Base-by-base conservation (phyloP, 2,329 filamentous ascomycete species). In the Ilyonectria sp. region DNA sequence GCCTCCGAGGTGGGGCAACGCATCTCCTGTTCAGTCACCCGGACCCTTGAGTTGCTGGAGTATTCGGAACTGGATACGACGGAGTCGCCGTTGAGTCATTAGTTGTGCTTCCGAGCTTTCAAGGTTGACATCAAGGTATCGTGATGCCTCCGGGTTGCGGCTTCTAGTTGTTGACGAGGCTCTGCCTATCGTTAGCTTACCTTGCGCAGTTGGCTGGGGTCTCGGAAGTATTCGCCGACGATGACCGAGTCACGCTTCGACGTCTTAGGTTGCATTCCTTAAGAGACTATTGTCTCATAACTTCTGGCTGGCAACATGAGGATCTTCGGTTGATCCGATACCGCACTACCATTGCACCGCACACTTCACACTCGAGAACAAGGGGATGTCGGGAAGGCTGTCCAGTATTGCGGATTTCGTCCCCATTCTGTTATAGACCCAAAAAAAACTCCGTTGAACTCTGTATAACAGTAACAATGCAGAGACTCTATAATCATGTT, bases 21-120 rank as follows among this genome's bases (percentile, higher is more conserved):
- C 23, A 55, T 60, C 52, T 57, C 53, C 57, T 44, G 63, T 60
- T 65, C 56, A 50, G 57, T 60, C 56, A 60, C 23, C 50, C 29
- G 50, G 49, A 33, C 49, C 23, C 23, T 37, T 23, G 44, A 35
- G 50, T 53, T 35, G n/a, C 29, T 53, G 26, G 55, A 59, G 55
- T 49, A 19, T 57, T 46, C 17, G 13, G 23, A 7, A 11, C 23
- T 50, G 15, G n/a, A 43, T n/a, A 17, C 40, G 15, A 17, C 40
- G 15, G 40, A 43, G 40, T n/a, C 40, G n/a, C 50, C n/a, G 3
- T 53, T 53, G 50, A 53, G 31, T 53, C 31, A 53, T 31, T 52
- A 33, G 49, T 13, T 33, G 26, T 33, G n/a, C 29, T 53, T 8
- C 6, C 29, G 15, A 8, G 10, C 19, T 8, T 35, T 35, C 5